Evolutionary conservation across 1,139 yeast species (phyloP).

Genomic region (Scheffersomyces titani): DNA sequence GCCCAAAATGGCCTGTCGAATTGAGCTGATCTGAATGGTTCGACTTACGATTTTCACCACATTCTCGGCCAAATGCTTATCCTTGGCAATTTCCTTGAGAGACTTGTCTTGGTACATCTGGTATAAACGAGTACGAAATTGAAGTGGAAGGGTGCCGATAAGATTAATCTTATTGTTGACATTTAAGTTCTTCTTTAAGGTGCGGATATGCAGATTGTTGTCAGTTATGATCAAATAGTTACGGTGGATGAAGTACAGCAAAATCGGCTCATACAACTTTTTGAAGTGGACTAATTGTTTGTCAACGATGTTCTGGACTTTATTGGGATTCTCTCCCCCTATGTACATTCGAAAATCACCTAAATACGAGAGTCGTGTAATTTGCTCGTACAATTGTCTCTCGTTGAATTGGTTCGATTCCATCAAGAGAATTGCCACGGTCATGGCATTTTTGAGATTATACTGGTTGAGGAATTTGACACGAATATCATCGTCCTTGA

Average conservation of each 20-base stretch:
- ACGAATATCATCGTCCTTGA: conserved; percentile 58
- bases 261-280: conserved; percentile 68
- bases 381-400: conserved; percentile 66
- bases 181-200: conserved; percentile 19
- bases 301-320: conserved; percentile 78
- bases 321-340: conserved; percentile 91
- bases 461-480: conserved; percentile 69
- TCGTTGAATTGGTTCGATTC: conserved; percentile 50
- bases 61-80: conserved; percentile 34
- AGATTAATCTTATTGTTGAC: conserved; percentile 27
- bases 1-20: conserved; percentile 80
- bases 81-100: conserved; percentile 37
- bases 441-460: conserved; percentile 76
- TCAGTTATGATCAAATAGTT: conserved; percentile 19
- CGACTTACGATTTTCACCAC: conserved; percentile 50
- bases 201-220: conserved; percentile 14
- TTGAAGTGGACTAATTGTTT: conserved; percentile 74
- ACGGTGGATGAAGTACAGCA: conserved; percentile 23
- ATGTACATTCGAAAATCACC: conserved; percentile 89
- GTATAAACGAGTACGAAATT: conserved; percentile 51
- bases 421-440: conserved; percentile 64
- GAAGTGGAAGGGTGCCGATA: conserved; percentile 48
- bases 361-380: conserved; percentile 79
- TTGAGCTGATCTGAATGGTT: conserved; percentile 70
- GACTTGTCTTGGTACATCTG: conserved; percentile 38